phyloP scores from a whole-genome alignment of 1,284 basidiomycete species.

The Takashimella koratensis region DNA sequence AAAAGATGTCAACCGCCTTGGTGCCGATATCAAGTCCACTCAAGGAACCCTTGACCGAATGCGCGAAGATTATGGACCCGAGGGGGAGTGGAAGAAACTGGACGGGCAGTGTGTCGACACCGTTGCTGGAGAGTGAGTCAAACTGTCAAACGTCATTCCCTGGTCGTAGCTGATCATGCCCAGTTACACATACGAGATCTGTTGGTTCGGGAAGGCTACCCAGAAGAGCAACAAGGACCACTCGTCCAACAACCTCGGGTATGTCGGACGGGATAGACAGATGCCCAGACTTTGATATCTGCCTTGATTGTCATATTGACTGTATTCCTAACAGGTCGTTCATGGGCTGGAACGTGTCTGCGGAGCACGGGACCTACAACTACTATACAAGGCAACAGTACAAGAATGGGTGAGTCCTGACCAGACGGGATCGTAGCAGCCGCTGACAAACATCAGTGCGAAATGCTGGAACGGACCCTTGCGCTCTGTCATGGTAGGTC shows the following conservation, averaged over 20 bases:
- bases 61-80: constrained; percentile 65
- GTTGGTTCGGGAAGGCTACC: constrained; percentile 80
- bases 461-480: constrained; percentile 98
- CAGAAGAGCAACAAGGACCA: constrained; percentile 87
- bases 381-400: constrained; percentile 82
- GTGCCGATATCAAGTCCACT: constrained; percentile 23
- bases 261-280: too few relatives aligned
- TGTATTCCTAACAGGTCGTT: constrained; percentile 58
- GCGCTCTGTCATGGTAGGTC: constrained; percentile 45
- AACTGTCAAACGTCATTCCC: too few relatives aligned
- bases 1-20: constrained; percentile 49
- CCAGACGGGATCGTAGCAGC: too few relatives aligned
- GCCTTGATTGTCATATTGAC: background rate
- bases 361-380: constrained; percentile 60
- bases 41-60: constrained; percentile 37
- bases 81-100: constrained; percentile 95
- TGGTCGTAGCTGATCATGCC: background rate
- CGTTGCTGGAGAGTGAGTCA: constrained; percentile 78
- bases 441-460: constrained; percentile 42
- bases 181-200: constrained; percentile 95
- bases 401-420: constrained; percentile 58
- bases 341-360: constrained; percentile 65
- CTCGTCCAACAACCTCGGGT: constrained; percentile 79
- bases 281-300: background rate
- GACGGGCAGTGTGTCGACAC: constrained; percentile 76